These are phyloP conservation scores for Dioscorea dumetorum DNA, from an alignment of 106 monocot species.

Conservation along the genomic window DNA sequence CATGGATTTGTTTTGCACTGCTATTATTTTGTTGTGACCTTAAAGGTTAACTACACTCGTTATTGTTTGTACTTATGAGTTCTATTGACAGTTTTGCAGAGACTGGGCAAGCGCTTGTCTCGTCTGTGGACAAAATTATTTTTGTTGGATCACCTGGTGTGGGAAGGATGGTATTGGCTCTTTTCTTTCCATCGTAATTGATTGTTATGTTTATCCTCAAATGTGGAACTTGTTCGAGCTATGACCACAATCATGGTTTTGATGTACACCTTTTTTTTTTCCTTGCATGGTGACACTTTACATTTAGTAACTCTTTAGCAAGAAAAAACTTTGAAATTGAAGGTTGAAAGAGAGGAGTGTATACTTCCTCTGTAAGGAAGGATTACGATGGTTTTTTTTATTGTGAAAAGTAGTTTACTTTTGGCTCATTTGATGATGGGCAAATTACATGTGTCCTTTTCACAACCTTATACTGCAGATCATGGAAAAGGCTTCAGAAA, in stretches of 20 bases:
- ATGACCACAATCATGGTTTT: background rate
- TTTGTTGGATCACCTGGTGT: constrained; percentile 99
- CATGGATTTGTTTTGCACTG: background rate
- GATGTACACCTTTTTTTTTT: background rate
- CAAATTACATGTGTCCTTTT: background rate
- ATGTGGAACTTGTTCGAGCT: too few species aligned
- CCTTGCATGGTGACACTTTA: too few species aligned
- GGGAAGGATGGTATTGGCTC: constrained; percentile 77
- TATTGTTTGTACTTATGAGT: background rate
- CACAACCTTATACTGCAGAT: constrained; percentile 41
- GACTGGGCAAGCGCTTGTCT: constrained; percentile 99
- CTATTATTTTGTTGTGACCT: background rate
- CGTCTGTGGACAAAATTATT: constrained; percentile 98
- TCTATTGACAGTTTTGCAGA: constrained; percentile 72
- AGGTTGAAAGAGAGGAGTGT: too few species aligned
- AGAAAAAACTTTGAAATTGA: too few species aligned
- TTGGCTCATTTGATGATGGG: too few species aligned
- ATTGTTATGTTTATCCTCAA: too few species aligned
- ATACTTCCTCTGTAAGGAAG: too few species aligned
- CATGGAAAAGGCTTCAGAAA: constrained; percentile 86
- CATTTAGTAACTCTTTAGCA: too few species aligned
- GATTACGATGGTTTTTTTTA: too few species aligned
- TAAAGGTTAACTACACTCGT: background rate
- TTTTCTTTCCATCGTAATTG: background rate
- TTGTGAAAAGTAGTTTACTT: too few species aligned